Conservation (phyloP, 768 basidiomycete genomes). For the Suillus alpinus region DNA sequence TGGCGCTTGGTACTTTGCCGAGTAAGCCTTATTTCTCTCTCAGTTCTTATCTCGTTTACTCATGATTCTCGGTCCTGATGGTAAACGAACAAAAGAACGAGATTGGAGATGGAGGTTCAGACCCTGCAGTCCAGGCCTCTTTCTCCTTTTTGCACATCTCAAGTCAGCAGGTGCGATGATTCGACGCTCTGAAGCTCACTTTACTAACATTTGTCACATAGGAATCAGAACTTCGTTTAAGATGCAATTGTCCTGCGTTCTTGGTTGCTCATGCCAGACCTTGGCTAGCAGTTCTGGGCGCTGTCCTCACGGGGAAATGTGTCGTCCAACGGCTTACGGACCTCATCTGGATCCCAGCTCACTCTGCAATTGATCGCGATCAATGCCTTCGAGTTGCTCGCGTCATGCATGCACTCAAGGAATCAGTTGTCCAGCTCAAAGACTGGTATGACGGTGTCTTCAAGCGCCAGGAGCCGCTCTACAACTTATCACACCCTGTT, state of each 20-base stretch:
- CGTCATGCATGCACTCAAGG: conserved; percentile 20
- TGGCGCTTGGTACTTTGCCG: no score
- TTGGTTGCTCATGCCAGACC: conserved; percentile 27
- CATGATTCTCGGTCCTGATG: no score
- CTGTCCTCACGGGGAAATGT: conserved; percentile 22
- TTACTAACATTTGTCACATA: conserved; percentile 2
- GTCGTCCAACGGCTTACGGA: conserved; percentile 36
- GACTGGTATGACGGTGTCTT: conserved; percentile 19
- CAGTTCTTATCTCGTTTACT: no score
- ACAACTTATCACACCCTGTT: neutral
- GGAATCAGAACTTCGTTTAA: conserved; percentile 10
- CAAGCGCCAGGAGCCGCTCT: neutral
- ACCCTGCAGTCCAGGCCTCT: conserved; percentile 29
- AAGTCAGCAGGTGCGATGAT: conserved; percentile 9
- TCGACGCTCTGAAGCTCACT: neutral
- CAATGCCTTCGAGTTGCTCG: conserved; percentile 15
- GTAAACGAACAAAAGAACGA: conserved; percentile 24
- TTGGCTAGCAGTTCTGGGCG: conserved; percentile 33
- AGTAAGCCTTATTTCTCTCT: no score
- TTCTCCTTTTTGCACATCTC: conserved; percentile 20
- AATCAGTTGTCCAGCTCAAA: conserved; percentile 11
- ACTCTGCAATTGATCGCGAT: conserved; percentile 14
- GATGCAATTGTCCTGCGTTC: conserved; percentile 28
- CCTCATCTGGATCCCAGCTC: conserved; percentile 24
- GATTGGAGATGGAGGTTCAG: conserved; percentile 28